These are phyloP conservation scores for Cyclotella cryptica DNA, from an alignment of 108 stramenopile species.

Conservation along the genomic window DNA sequence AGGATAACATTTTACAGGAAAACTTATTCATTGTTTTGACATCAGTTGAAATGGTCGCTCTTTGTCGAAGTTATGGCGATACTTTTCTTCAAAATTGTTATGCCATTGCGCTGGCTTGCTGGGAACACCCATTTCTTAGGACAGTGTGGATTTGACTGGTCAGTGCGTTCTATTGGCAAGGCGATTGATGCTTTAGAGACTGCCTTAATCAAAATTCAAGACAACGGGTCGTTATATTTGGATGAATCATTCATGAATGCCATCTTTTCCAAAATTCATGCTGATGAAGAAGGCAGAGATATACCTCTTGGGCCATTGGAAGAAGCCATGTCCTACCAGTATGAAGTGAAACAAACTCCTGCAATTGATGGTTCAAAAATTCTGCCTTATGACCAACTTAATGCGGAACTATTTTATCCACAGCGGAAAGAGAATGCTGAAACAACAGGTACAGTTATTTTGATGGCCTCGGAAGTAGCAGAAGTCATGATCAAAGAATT, in stretches of 20 bases:
- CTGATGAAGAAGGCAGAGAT: not conserved
- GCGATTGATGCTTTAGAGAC: conserved; percentile 13
- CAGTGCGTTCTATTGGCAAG: conserved; percentile 14
- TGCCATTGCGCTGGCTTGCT: too few relatives aligned
- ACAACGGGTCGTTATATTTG: not conserved
- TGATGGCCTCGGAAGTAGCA: conserved; percentile 10
- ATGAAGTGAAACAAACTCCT: not conserved
- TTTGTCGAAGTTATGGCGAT: too few relatives aligned
- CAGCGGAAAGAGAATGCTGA: not conserved
- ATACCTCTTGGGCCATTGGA: conserved; percentile 7
- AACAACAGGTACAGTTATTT: not conserved
- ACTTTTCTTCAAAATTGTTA: too few relatives aligned
- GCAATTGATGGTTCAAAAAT: too few relatives aligned
- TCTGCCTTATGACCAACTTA: not conserved
- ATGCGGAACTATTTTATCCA: conserved; percentile 28
- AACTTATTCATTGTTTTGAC: too few relatives aligned
- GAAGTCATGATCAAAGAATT: not conserved
- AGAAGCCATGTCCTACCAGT: conserved; percentile 20
- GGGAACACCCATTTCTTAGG: not conserved
- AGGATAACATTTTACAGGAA: too few relatives aligned
- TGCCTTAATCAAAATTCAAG: not conserved
- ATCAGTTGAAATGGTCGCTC: too few relatives aligned
- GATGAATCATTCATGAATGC: conserved; percentile 20
- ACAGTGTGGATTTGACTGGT: conserved; percentile 23
- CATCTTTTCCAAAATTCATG: too few relatives aligned